Base-by-base conservation (phyloP, 441 rosid genomes). In the Breynia disticha region DNA sequence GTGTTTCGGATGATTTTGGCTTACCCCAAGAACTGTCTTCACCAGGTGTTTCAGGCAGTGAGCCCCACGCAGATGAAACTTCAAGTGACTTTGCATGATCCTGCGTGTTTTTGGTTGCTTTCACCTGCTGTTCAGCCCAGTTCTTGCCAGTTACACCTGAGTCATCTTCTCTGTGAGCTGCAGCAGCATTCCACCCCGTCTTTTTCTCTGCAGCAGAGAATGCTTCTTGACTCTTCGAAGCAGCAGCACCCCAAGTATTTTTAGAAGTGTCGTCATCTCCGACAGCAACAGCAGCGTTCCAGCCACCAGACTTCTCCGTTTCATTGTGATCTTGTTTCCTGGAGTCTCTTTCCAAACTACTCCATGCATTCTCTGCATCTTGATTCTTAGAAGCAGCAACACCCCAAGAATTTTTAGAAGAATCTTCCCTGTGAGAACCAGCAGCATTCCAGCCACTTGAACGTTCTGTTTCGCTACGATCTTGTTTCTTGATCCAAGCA, bases 281-380 rank as follows among this genome's bases (percentile, higher is more conserved):
- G 11, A 16, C 44, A 21, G 41, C 24, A 49, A 46, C 35, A 50
- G 43, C 45, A 37, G 64, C 50, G 22, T 52, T 53, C 67, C 54
- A 62, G 15, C 55, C 56, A 46, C 46, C 48, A 38, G 49, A 50
- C 45, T 16, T 55, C 16, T 62, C 46, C 15, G 51, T 54, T 55
- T 49, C 54, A 38, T 52, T 56, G 18, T 46, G 50, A 5, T 10
- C 62, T 51, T 62, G 21, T 22, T 48, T 19, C 21, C 14, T 13
- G 19, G 52, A 11, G 19, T 48, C 22, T 13, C 18, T 21, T 16
- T 48, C 52, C 8, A 9, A 13, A 16, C 5, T 19, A 17, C 39
- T 46, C 15, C 37, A 13, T 19, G 22, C 46, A 38, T 48, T 20
- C 42, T 63, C 58, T 16, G 57, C 63, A 45, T 50, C 56, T 13